Base-by-base conservation (phyloP, 108 stramenopile species). In the Stephanodiscus minutulus region DNA sequence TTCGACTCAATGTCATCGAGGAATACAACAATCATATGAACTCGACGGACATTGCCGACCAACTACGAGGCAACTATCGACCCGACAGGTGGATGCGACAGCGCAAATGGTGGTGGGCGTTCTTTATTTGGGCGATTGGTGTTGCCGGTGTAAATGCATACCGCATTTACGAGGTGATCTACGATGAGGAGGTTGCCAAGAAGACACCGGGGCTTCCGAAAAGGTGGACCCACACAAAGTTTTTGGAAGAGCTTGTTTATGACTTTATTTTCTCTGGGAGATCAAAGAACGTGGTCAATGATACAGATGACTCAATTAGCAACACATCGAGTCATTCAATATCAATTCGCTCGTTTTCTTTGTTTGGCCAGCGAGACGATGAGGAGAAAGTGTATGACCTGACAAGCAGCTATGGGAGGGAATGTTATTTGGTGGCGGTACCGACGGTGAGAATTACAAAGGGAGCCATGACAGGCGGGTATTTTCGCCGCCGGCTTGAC, bases 91-190 rank as follows among this genome's bases (percentile, higher is more conserved):
- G 72, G 72, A 53, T 74, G n/a, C 11, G 58, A 0, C 58, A 73
- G 13, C 17, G 35, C 0, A 79, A 79, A 43, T 79, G 78, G 72
- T 80, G 79, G 79, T 80, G 73, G 79, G 18, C 79, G 17, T 62
- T 68, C 36, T 64, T 58, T 24, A 29, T 68, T 17, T 80, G 73
- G 73, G 54, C 60, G 25, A 36, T 78, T 21, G 68, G 61, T 24
- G 59, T 70, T 7, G 56, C 29, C 4, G 17, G 21, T 3, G 52
- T 52, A 0, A 76, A 76, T 76, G 74, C 68, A 10, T 76, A 33
- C 15, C 49, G 24, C 15, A 49, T 63, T 33, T 76, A 69, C 33
- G 1, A n/a, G 6, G 24, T 18, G 1, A 43, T 72, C 22, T 72
- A 72, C 7, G 61, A 72, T 18, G 52, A 41, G 33, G 39, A 63